Evolutionary conservation across 2,329 filamentous ascomycete genomes (phyloP), one percentile per base, ranked within the genome.

Genomic region (Aspergillus unguis): DNA sequence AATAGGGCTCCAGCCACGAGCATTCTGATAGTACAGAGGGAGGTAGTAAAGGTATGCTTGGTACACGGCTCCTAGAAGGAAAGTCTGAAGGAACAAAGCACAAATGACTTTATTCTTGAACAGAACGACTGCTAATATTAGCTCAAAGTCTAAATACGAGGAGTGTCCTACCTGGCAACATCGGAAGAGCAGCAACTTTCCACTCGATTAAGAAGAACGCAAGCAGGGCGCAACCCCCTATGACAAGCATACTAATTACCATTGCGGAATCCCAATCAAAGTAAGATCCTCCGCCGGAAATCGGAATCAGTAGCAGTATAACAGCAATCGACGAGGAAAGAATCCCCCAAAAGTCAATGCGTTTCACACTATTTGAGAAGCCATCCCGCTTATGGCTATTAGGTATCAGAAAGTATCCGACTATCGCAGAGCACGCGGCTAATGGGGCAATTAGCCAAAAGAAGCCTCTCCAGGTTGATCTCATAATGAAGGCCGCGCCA

Each of bases 11-110:
- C 70, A 71, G 29, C 71, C 69, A 27, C 76, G 73, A 3, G 77
- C 80, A 52, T 84, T 85, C 58, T 86, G 82, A 38, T 82, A 80
- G 64, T 84, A 86, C 0, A 85, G 69, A 1, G 83, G 83, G 4
- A 86, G 64, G 58, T 82, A 86, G 65, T 85, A 86, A 1, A 85
- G 67, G 52, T 78, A 78, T 2, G 77, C 73, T 58, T 85, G 84
- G 59, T 84, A 85, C 2, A 80, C 78, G 10, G 80, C 72, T 4
- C 85, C 83, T 26, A 85, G 77, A 25, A 87, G 67, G 56, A 86
- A 80, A 61, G 78, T 81, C 60, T 86, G 81, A 2, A 76, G 36
- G 43, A 86, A 70, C 56, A 87, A 76, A 5, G 80, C 73, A 25
- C 72, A 70, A 5, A 86, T 73, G 5, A 82, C 75, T n/a, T 70